A percentile compares a stretch with the other conserved stretches of the same genome.
phyloP scores from a whole-genome alignment of 1,284 basidiomycete genomes.

The Ustilago trichophora region DNA sequence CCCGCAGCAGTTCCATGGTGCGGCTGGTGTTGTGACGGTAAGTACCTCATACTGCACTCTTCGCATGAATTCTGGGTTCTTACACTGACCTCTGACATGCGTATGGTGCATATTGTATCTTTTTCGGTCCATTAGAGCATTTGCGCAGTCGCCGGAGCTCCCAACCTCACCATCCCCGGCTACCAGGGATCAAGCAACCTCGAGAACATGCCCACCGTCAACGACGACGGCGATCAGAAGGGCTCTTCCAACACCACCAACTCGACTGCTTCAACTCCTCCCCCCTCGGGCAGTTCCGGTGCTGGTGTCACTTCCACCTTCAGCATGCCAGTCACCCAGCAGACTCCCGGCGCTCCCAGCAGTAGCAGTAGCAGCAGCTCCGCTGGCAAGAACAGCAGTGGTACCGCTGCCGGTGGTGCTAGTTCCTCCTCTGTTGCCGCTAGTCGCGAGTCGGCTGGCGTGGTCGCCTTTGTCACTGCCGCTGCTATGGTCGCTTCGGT shows the following conservation, averaged over 20 bases:
- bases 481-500: constrained; percentile 8
- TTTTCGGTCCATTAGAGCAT: constrained; percentile 16
- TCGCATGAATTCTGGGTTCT: too few species aligned
- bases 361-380: too few species aligned
- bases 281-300: not conserved
- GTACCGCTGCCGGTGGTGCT: not conserved
- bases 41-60: too few species aligned
- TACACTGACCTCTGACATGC: too few species aligned
- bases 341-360: too few species aligned
- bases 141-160: constrained; percentile 17
- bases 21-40: constrained; percentile 35
- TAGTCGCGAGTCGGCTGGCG: not conserved
- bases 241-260: not conserved
- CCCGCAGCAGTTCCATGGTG: constrained; percentile 40
- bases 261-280: constrained; percentile 5
- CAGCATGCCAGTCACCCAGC: constrained; percentile 10
- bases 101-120: too few species aligned
- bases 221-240: constrained; percentile 5
- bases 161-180: constrained; percentile 28
- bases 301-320: constrained; percentile 11
- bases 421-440: not conserved
- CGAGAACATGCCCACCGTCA: constrained; percentile 39
- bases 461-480: constrained; percentile 3
- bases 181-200: constrained; percentile 22
- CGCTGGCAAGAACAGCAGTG: not conserved